Evolutionary conservation across 495 filamentous ascomycete species (phyloP).

Genomic region (Bacidia rubella): DNA sequence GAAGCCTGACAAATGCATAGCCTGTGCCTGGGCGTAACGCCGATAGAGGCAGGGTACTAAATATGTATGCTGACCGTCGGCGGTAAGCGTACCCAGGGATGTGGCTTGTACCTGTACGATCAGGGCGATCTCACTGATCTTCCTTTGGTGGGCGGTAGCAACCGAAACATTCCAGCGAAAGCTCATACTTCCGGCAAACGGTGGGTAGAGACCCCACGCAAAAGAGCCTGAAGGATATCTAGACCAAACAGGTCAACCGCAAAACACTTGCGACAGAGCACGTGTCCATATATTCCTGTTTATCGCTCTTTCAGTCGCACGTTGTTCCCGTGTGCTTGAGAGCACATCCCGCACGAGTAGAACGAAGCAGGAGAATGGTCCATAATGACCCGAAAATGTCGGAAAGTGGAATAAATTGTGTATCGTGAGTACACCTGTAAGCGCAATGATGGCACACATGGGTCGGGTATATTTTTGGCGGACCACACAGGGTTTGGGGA

Average conservation of each 20-base stretch:
- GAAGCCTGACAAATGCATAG: background rate
- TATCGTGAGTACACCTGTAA: background rate
- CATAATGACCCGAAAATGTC: background rate
- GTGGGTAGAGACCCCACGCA: background rate
- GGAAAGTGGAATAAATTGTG: background rate
- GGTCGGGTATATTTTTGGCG: background rate
- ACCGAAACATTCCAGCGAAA: background rate
- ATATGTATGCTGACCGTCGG: background rate
- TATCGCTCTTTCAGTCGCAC: background rate
- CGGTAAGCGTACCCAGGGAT: background rate
- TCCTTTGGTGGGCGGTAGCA: background rate
- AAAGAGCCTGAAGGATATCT: too few species aligned
- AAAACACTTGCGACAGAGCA: background rate
- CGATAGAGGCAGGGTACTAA: background rate
- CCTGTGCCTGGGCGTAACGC: background rate
- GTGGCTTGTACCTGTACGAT: background rate
- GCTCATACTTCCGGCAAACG: background rate
- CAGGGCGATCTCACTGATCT: background rate
- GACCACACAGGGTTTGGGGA: background rate
- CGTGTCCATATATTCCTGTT: background rate
- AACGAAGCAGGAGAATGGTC: background rate
- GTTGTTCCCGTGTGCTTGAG: background rate
- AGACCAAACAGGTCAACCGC: too few species aligned
- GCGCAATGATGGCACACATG: background rate
- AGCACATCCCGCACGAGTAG: background rate